A percentile compares a stretch with the other conserved stretches of the same genome.
Evolutionary conservation across 2,329 filamentous ascomycete genomes (phyloP).

Genomic region (Remersonia thermophila): DNA sequence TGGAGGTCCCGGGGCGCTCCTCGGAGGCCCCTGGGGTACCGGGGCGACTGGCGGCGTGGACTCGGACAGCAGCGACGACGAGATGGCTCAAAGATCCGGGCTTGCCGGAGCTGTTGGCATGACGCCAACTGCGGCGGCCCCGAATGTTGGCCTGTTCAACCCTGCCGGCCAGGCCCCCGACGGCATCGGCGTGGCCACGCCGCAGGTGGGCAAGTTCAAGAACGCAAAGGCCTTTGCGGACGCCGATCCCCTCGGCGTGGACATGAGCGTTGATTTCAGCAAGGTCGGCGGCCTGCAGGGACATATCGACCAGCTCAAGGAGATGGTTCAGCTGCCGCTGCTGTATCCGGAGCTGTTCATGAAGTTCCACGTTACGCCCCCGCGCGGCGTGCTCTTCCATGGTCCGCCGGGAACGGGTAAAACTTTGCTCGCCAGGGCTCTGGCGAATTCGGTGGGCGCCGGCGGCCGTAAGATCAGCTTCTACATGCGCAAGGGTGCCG

Average conservation of each 20-base stretch:
- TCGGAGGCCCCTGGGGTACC: constrained; percentile 62
- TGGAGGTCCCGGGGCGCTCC: constrained; percentile 56
- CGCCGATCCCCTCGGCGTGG: constrained; percentile 86
- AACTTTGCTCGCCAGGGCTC: constrained; percentile 83
- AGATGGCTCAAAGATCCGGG: constrained; percentile 54
- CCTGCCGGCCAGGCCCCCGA: constrained; percentile 10
- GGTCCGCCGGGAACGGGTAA: constrained; percentile 96
- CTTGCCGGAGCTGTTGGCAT: constrained; percentile 48
- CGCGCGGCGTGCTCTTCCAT: constrained; percentile 89
- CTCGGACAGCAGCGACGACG: constrained; percentile 95
- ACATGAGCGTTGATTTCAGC: constrained; percentile 84
- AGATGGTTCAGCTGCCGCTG: constrained; percentile 92
- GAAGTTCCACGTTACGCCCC: constrained; percentile 84
- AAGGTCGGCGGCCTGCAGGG: constrained; percentile 85
- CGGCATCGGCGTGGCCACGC: constrained; percentile 36
- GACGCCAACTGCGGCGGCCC: constrained; percentile 41
- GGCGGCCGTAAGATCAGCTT: constrained; percentile 94
- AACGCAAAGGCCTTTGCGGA: constrained; percentile 86
- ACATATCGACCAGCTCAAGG: constrained; percentile 93
- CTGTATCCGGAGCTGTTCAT: constrained; percentile 91
- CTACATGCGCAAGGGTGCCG: constrained; percentile 98
- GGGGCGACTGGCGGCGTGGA: constrained; percentile 69
- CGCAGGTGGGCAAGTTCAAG: constrained; percentile 86
- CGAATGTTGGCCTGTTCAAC: constrained; percentile 32
- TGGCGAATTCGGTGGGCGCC: constrained; percentile 81